Evolutionary conservation across 1,139 yeast genomes (phyloP), one percentile per base, ranked within the genome.

Genomic region (Yueomyces sp.): DNA sequence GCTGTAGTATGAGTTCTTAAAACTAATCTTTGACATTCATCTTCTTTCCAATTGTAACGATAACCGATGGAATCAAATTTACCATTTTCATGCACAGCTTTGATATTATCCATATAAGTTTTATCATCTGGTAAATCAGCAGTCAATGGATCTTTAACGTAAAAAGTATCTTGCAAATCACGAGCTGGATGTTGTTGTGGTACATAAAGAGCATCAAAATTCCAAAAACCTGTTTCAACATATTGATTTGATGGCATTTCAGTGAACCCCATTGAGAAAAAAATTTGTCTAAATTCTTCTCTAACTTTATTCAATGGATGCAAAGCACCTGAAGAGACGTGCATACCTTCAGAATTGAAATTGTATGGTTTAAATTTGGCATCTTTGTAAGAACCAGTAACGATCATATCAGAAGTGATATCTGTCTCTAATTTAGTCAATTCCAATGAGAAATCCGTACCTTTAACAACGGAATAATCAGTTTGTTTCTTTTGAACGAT

Each of bases 101-200:
- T 81, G 53, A 85, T 77, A 60, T 84, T 83, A 40, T 79, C 72
- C 76, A 87, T 75, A 68, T 81, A 91, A 55, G 69, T 66, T 60
- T 73, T 71, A 64, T 91, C 97, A 52, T 78, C 78, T 41, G 97
- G 97, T 54, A 74, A 69, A 47, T 79, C 81, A 42, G 95, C 95
- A 49, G 65, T 69, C 41, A 68, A 70, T 36, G 99, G 99, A 63
- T 91, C 96, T 64, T 87, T 89, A 67, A 93, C 74, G 68, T 91
- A 91, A 70, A 91, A 91, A 45, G 99, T 91, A 66, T 91, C 98
- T 68, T 91, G 99, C 63, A 91, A 73, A 64, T 91, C 99, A 72
- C 99, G 83, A 40, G 99, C 99, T 32, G 99, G 98, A 69, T 91
- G 99, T 69, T 91, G 97, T 70, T 91, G 99, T 45, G 99, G 99